Evolutionary conservation across 139 green algal genomes (phyloP), one percentile per base, ranked within the genome.

Genomic region (Desmodesmus armatus): DNA sequence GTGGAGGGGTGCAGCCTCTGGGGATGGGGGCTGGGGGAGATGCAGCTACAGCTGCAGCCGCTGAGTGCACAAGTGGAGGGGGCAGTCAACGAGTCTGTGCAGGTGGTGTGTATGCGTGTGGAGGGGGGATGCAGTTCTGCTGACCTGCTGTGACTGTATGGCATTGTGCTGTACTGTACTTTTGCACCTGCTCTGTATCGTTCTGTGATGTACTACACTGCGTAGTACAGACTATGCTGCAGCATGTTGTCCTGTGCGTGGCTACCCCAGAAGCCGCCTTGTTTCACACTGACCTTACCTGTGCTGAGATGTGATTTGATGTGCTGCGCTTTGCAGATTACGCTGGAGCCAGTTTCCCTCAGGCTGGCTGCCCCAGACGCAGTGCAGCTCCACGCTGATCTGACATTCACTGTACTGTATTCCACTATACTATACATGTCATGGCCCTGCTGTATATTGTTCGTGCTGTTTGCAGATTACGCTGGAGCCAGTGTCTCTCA

Each of bases 311-410:
- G 0, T 1, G 17, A 40, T 0, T 17, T 21, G 27, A 39, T 39
- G 4, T 40, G 27, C 0, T 0, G 0, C 21, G 62, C 21, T n/a
- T 21, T 39, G 5, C 62, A 71, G 62, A 29, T 71, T 0, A n/a
- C 9, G 11, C 62, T 70, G 62, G 62, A 70, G 62, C 81, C 91
- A 0, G 90, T 88, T 7, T 71, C 87, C 35, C 84, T 96, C 27
- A n/a, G 51, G 31, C 73, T 96, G 81, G 43, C 69, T 35, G 85
- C 82, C 2, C 93, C 92, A 49, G 83, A 55, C 9, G 85, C 88
- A 3, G 84, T 91, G 71, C 11, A 92, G 78, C 94, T 95, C 83
- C 91, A 95, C 87, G 70, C n/a, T n/a, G n/a, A n/a, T n/a, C n/a
- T n/a, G n/a, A n/a, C n/a, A n/a, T n/a, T n/a, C n/a, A n/a, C n/a